Conservation (phyloP, 805 yeast genomes). For the Debaryomyces maramus region DNA sequence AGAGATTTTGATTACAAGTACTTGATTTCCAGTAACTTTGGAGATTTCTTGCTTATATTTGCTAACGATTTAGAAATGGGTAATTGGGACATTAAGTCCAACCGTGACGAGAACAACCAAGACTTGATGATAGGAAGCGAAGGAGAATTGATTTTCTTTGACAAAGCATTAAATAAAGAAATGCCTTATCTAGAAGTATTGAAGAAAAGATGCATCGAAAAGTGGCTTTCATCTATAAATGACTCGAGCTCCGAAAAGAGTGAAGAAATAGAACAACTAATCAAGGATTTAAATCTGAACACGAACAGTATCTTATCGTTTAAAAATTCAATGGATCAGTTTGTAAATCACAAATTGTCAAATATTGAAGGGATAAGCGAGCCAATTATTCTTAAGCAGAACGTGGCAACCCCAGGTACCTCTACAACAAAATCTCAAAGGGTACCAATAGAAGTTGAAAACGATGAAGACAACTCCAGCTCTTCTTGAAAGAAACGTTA, state of each 20-base stretch:
- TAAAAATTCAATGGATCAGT: slow-evolving; percentile 28
- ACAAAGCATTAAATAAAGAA: slow-evolving; percentile 52
- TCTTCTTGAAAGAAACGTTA: too few species aligned
- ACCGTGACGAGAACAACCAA: slow-evolving; percentile 42
- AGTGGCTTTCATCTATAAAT: slow-evolving; percentile 32
- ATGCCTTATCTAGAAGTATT: slow-evolving; percentile 42
- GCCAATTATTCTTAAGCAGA: neutral
- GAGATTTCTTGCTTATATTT: slow-evolving; percentile 77
- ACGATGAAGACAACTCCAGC: too few species aligned
- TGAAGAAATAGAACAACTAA: slow-evolving; percentile 11
- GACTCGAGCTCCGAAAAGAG: slow-evolving; percentile 15
- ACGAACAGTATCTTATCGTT: slow-evolving; percentile 21
- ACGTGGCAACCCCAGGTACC: neutral
- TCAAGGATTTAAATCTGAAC: slow-evolving; percentile 20
- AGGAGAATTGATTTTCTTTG: slow-evolving; percentile 71
- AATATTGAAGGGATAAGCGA: slow-evolving; percentile 16
- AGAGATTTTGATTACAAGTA: slow-evolving; percentile 90
- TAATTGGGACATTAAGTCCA: slow-evolving; percentile 67
- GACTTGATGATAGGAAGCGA: slow-evolving; percentile 69
- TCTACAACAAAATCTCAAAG: neutral
- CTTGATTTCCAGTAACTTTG: slow-evolving; percentile 85
- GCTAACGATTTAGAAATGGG: slow-evolving; percentile 88
- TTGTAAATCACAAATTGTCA: slow-evolving; percentile 30
- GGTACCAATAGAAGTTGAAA: too few species aligned
- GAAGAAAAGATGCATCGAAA: slow-evolving; percentile 29